Base-by-base conservation (phyloP, 176 grass and related monocot genomes). In the Tillandsia fasciculata region DNA sequence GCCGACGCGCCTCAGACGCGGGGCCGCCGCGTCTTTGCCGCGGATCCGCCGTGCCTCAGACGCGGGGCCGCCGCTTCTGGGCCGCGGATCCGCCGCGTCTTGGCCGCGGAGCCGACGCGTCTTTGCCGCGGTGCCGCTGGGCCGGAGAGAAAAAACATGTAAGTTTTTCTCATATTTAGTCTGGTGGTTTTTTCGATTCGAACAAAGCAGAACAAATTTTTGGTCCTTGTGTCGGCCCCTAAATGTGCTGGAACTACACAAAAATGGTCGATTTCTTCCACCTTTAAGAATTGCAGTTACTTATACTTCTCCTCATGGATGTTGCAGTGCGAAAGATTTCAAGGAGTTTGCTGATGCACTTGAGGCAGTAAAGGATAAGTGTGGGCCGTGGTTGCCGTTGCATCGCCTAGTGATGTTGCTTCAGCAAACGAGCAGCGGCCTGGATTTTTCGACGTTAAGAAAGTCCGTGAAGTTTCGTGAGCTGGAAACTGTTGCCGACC, bases 291-390 rank as follows among this genome's bases (percentile, higher is more conserved):
- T 33, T 33, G 29, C 23, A 33, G 29, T 33, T 33, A 33, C 2
- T 42, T 4, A 8, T 49, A 74, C n/a, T 74, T 27, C 53, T n/a
- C 56, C 64, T 83, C 70, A 22, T 70, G 72, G 49, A 14, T 6
- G 56, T 15, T 82, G 26, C 83, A 99, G 94, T 52, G 47, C 72
- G 64, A 90, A 92, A 72, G 89, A 99, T 83, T 93, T 99, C 74
- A 93, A 93, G 84, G 89, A 99, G 80, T 99, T 99, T 22, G 89
- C 84, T 26, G 87, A 90, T 83, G 89, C 80, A 11, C 76, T 93
- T 1, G 89, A 99, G 68, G 83, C 84, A n/a, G 79, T 93, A 67
- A 93, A 93, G 8, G 78, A 80, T 74, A 99, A 71, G 2, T 89
- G 94, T n/a, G 20, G 8, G 87, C 90, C 42, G 84, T 86, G 64